These are phyloP conservation scores for Flammula alnicola DNA, from an alignment of 1,284 basidiomycete species.

Conservation along the genomic window DNA sequence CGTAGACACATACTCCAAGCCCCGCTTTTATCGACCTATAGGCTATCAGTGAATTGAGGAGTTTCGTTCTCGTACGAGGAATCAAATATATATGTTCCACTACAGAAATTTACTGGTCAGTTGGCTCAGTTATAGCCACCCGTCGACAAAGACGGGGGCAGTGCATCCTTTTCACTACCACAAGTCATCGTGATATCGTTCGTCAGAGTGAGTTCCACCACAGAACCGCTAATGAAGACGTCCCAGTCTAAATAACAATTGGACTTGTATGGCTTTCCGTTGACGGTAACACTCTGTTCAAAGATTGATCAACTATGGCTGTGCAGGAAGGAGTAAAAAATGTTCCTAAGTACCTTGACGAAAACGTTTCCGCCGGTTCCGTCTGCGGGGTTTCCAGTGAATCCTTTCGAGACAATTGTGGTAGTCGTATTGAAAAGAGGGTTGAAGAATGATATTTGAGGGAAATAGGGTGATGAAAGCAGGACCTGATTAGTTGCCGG, in stretches of 20 bases:
- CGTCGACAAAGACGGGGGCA: slow-evolving; percentile 66
- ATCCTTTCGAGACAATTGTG: slow-evolving; percentile 54
- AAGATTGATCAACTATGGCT: not conserved
- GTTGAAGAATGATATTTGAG: slow-evolving; percentile 61
- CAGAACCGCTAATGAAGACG: slow-evolving; percentile 54
- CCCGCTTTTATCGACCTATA: too few relatives aligned
- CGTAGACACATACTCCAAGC: too few relatives aligned
- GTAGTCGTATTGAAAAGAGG: slow-evolving; percentile 60
- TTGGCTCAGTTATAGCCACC: slow-evolving; percentile 48
- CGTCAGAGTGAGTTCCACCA: slow-evolving; percentile 58
- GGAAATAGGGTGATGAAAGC: slow-evolving; percentile 67
- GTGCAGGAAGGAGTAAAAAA: not conserved
- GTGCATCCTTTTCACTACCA: slow-evolving; percentile 46
- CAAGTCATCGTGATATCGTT: slow-evolving; percentile 55
- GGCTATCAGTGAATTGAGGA: too few relatives aligned
- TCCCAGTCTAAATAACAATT: slow-evolving; percentile 69
- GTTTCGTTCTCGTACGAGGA: too few relatives aligned
- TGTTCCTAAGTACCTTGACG: slow-evolving; percentile 45
- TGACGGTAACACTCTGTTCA: slow-evolving; percentile 55
- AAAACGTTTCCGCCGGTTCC: slow-evolving; percentile 60
- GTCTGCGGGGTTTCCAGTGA: slow-evolving; percentile 53
- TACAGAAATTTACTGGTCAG: not conserved
- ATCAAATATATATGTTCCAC: too few relatives aligned
- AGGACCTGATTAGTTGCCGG: slow-evolving; percentile 64
- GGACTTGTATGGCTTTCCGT: slow-evolving; percentile 59